Percentiles rank a stretch among this genome's conserved stretches.
Evolutionary conservation across 75 land plant species (phyloP).

Genomic region (Pinus taeda): DNA sequence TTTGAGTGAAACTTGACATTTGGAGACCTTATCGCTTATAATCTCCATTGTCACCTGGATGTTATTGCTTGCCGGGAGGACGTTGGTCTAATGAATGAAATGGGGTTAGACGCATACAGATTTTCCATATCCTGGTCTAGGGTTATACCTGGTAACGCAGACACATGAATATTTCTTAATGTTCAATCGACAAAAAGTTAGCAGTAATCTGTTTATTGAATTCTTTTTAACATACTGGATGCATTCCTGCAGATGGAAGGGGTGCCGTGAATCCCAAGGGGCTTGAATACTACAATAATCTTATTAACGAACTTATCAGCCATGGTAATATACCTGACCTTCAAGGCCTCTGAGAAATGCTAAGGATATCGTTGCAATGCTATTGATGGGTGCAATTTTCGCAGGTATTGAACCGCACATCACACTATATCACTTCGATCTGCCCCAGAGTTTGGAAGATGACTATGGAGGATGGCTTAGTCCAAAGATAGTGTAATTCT

Average conservation of each 20-base stretch:
- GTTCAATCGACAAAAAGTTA: neutral
- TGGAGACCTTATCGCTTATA: too few relatives aligned
- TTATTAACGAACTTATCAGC: slow-evolving; percentile 29
- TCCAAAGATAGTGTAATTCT: slow-evolving; percentile 44
- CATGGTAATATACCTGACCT: slow-evolving; percentile 14
- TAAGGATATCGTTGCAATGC: too few relatives aligned
- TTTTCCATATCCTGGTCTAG: slow-evolving; percentile 50
- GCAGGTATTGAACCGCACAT: slow-evolving; percentile 74
- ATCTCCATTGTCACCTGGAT: neutral
- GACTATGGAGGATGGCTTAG: slow-evolving; percentile 68
- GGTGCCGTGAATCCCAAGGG: slow-evolving; percentile 39
- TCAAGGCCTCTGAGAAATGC: too few relatives aligned
- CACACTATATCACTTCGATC: slow-evolving; percentile 47
- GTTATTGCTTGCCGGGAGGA: slow-evolving; percentile 29
- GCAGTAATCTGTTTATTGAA: neutral
- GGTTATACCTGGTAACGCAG: slow-evolving; percentile 30
- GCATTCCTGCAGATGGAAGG: slow-evolving; percentile 23
- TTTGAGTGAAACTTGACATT: too few relatives aligned
- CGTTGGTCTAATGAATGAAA: slow-evolving; percentile 27
- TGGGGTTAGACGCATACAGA: slow-evolving; percentile 43
- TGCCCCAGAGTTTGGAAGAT: slow-evolving; percentile 70
- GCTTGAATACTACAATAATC: slow-evolving; percentile 33
- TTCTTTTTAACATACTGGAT: neutral
- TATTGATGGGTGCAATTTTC: neutral
- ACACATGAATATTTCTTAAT: neutral